Evolutionary conservation across 352 stramenopile species (phyloP).

Genomic region (Lagenidium giganteum): DNA sequence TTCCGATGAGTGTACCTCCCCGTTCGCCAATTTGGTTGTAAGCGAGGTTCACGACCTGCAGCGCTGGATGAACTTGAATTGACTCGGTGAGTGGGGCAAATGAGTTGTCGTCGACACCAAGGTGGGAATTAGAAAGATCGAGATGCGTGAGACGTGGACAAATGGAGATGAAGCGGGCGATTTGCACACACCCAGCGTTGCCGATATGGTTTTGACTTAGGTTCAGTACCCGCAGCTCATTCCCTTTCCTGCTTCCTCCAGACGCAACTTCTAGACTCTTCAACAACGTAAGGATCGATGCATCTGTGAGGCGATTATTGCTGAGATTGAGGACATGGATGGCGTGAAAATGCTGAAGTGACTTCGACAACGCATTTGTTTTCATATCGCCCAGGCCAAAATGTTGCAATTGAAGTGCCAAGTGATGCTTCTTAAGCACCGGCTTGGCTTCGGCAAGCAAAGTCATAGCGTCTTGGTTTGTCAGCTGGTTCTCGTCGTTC

Average conservation of each 20-base stretch:
- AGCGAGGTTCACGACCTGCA: conserved; percentile 53
- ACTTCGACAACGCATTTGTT: conserved; percentile 44
- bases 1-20: conserved; percentile 43
- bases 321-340: conserved; percentile 65
- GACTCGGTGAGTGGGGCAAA: conserved; percentile 41
- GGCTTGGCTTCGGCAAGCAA: conserved; percentile 16
- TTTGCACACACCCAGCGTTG: conserved; percentile 38
- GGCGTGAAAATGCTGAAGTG: conserved; percentile 45
- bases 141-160: conserved; percentile 43
- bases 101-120: conserved; percentile 30
- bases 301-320: conserved; percentile 64
- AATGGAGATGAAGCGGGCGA: conserved; percentile 43
- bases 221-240: conserved; percentile 50
- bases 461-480: conserved; percentile 24
- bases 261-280: conserved; percentile 28
- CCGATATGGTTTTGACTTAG: conserved; percentile 71
- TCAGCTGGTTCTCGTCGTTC: conserved; percentile 21
- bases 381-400: conserved; percentile 69
- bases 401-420: conserved; percentile 56
- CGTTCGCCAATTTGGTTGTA: conserved; percentile 59
- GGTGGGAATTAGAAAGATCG: conserved; percentile 52
- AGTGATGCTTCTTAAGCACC: conserved; percentile 32
- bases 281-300: conserved; percentile 52
- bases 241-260: conserved; percentile 11
- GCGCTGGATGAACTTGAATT: conserved; percentile 43